A percentile compares a stretch with the other conserved stretches of the same genome.
Evolutionary conservation across 176 grass and related monocot species (phyloP).

Genomic region (Ensete ventricosum): DNA sequence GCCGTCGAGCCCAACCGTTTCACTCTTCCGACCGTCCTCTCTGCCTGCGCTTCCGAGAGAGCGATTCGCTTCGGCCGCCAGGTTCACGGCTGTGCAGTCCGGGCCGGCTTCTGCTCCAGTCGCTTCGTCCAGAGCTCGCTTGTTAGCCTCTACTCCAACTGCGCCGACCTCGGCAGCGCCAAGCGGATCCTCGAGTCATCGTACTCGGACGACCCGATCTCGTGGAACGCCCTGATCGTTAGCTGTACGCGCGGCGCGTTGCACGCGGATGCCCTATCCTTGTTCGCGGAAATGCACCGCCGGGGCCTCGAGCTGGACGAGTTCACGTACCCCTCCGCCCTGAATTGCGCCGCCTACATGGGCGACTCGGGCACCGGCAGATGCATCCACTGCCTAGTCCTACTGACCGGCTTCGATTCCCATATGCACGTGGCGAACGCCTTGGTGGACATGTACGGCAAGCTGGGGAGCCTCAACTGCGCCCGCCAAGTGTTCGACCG

Average conservation of each 20-base stretch:
- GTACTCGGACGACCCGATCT: slow-evolving; percentile 12
- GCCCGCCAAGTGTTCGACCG: slow-evolving; percentile 43
- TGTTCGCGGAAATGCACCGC: slow-evolving; percentile 46
- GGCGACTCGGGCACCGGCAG: slow-evolving; percentile 2
- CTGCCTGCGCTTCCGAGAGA: neutral
- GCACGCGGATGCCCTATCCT: slow-evolving; percentile 21
- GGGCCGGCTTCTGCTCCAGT: slow-evolving; percentile 8
- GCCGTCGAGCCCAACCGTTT: slow-evolving; percentile 7
- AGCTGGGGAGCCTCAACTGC: slow-evolving; percentile 15
- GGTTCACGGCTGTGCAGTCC: slow-evolving; percentile 6
- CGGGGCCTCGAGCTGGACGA: slow-evolving; percentile 41
- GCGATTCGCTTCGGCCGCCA: neutral
- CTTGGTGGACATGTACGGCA: slow-evolving; percentile 55
- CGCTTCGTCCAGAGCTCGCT: slow-evolving; percentile 22
- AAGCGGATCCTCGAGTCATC: neutral
- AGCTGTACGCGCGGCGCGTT: slow-evolving; percentile 32
- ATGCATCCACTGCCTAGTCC: slow-evolving; percentile 32
- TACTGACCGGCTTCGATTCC: slow-evolving; percentile 33
- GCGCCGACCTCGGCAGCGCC: neutral
- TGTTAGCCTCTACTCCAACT: slow-evolving; percentile 16
- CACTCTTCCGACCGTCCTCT: slow-evolving; percentile 7
- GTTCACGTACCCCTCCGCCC: slow-evolving; percentile 47
- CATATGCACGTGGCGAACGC: slow-evolving; percentile 56
- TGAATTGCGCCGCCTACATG: slow-evolving; percentile 41
- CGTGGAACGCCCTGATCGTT: slow-evolving; percentile 49